A percentile compares a stretch with the other conserved stretches of the same genome.
phyloP scores from a whole-genome alignment of 371 early-diverging fungal genomes.

The Lichtheimia hyalospora region DNA sequence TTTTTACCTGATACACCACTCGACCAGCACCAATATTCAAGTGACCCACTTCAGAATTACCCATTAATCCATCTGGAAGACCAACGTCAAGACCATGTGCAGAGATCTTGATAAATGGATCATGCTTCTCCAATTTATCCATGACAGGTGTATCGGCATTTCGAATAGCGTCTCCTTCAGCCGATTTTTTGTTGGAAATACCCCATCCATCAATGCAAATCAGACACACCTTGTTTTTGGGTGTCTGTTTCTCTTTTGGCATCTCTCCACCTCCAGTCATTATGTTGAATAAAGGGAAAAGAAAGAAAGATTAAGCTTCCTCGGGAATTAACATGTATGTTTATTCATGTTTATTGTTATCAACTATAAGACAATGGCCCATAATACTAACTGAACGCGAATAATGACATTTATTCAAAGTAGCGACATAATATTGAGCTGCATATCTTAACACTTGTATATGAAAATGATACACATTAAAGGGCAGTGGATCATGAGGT shows the following conservation, averaged over 20 bases:
- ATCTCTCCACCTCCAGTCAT: conserved; percentile 55
- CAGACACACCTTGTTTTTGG: conserved; percentile 69
- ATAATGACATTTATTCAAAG: too few relatives aligned
- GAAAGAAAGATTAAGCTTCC: background rate
- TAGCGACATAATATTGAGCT: too few relatives aligned
- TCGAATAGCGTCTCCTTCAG: conserved; percentile 89
- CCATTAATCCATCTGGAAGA: conserved; percentile 98
- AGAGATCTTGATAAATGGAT: conserved; percentile 75
- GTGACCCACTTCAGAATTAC: conserved; percentile 99
- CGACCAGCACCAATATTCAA: conserved; percentile 99
- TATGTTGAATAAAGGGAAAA: conserved; percentile 6
- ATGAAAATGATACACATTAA: too few relatives aligned
- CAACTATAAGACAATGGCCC: too few relatives aligned
- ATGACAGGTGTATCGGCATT: conserved; percentile 94
- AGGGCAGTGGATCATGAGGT: too few relatives aligned
- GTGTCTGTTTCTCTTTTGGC: conserved; percentile 42
- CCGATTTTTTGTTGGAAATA: conserved; percentile 65
- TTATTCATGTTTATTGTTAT: too few relatives aligned
- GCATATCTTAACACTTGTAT: too few relatives aligned
- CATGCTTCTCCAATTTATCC: conserved; percentile 74
- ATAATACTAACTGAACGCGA: too few relatives aligned
- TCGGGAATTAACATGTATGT: background rate
- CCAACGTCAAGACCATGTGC: conserved; percentile 99
- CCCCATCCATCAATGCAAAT: conserved; percentile 97
- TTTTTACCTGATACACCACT: conserved; percentile 90